Evolutionary conservation across 2,329 filamentous ascomycete genomes (phyloP).

Genomic region (Fusarium buxicola): DNA sequence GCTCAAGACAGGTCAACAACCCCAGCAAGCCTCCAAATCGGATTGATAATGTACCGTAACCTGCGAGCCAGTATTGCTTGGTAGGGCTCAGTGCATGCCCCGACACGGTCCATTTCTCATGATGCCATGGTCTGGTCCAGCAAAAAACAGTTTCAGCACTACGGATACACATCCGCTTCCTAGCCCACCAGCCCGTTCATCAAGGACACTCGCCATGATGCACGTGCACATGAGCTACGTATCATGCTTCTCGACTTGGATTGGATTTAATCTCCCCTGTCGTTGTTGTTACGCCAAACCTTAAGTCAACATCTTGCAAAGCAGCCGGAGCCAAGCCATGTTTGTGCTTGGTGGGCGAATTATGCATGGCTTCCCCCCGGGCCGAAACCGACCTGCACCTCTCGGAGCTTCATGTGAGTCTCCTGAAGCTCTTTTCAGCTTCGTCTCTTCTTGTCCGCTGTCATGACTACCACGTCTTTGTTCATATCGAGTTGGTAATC

Average conservation of each 20-base stretch:
- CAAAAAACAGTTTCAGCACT: not conserved
- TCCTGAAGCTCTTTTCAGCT: too few species aligned
- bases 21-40: constrained; percentile 9
- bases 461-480: not conserved
- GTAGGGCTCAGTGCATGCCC: constrained; percentile 9
- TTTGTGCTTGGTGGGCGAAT: constrained; percentile 3
- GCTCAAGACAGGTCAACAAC: not conserved
- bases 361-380: not conserved
- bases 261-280: constrained; percentile 3
- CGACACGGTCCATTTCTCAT: not conserved
- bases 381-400: not conserved
- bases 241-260: constrained; percentile 1
- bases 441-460: too few species aligned
- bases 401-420: not conserved
- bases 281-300: constrained; percentile 13
- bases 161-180: too few species aligned
- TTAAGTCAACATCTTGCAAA: constrained; percentile 14
- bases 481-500: not conserved
- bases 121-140: constrained; percentile 2
- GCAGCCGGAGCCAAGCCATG: constrained; percentile 5
- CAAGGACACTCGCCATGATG: constrained; percentile 3
- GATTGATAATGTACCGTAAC: not conserved
- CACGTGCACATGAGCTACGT: constrained; percentile 3
- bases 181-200: not conserved
- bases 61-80: constrained; percentile 1